Conservation (phyloP, 805 yeast species). For the Clavispora fructus region DNA sequence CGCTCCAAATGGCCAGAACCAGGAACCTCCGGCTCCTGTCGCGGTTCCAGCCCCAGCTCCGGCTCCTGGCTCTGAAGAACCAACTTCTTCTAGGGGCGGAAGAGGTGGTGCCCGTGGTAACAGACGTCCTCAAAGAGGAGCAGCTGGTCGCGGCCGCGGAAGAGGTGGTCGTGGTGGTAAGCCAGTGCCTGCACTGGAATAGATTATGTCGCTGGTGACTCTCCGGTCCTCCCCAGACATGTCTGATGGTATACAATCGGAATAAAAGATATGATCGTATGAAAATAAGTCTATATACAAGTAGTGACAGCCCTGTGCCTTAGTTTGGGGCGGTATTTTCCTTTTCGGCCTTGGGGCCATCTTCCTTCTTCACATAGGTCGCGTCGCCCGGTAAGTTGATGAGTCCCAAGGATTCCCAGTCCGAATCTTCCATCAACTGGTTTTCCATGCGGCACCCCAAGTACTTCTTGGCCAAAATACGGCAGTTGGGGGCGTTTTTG, state of each 20-base stretch:
- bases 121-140: conserved; percentile 2
- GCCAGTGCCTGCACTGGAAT: conserved; percentile 9
- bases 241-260: neutral
- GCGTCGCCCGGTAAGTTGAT: conserved; percentile 36
- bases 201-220: neutral
- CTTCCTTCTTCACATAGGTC: neutral
- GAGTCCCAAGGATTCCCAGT: conserved; percentile 41
- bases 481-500: conserved; percentile 86
- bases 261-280: neutral
- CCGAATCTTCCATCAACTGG: conserved; percentile 37
- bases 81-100: conserved; percentile 10
- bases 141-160: conserved; percentile 7
- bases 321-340: too few species aligned
- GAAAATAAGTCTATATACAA: neutral
- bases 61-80: conserved; percentile 2
- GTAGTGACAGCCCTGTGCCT: neutral
- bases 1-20: neutral
- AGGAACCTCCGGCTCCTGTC: neutral
- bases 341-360: neutral
- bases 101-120: conserved; percentile 11
- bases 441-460: conserved; percentile 86
- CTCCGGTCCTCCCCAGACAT: too few species aligned
- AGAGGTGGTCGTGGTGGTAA: conserved; percentile 9
- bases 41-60: neutral
- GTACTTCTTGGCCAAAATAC: conserved; percentile 76